Evolutionary conservation across 225 moss, liverwort and hornwort species (phyloP), one percentile per base, ranked within the genome.

Genomic region (Lunularia cruciata): DNA sequence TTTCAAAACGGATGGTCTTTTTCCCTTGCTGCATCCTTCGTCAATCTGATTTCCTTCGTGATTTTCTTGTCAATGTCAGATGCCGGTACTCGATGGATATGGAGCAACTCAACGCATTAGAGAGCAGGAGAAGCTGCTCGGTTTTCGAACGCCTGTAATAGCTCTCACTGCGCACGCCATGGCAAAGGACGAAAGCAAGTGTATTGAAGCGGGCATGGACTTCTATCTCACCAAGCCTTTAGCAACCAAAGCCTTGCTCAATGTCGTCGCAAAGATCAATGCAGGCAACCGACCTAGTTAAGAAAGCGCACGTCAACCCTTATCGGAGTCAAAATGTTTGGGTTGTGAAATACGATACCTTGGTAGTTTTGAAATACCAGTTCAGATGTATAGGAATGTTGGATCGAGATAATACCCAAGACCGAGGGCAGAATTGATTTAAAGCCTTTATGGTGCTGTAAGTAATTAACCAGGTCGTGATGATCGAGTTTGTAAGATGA

Each of bases 161-260:
- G 86, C 86, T 26, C 69, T 86, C 48, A 86, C 86, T 51, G 86
- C 86, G 5, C 83, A 83, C 71, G 86, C 86, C 8, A 86, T 86
- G 86, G 63, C 80, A 0, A 76, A 79, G 72, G 86, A 86, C 59
- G 86, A 86, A 49, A 77, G 75, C 69, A 86, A 86, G 68, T 86
- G 86, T 60, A 79, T 86, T 40, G 79, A 83, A 72, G 86, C 79
- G 22, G 86, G 86, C 63, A 86, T 86, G 86, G 86, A 86, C 60
- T 79, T 77, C 49, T 86, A 86, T 55, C 77, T 86, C 18, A 86
- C 86, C 63, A 86, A 86, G 75, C 86, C 86, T 43, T 65, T 83
- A 26, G 80, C 81, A 25, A 80, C 81, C 57, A 85, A 81, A 62
- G 78, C 78, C 37, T 76, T 84, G 40, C 63, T 84, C 48, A 75